Evolutionary conservation across 768 basidiomycete genomes (phyloP).

Genomic region (Phaffia australis): DNA sequence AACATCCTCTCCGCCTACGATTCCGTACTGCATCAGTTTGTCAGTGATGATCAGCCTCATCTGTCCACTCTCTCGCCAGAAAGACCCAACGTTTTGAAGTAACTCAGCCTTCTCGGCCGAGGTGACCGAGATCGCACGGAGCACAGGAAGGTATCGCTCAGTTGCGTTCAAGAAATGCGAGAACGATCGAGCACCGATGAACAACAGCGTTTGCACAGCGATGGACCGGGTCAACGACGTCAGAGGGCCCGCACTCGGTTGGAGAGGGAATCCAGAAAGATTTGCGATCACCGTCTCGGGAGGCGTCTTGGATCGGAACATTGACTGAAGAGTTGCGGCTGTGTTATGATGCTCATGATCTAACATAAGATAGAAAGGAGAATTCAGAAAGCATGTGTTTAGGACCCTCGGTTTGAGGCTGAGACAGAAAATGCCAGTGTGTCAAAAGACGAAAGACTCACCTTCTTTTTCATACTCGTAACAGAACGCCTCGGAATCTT

Average conservation of each 20-base stretch:
- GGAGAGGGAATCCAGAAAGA: conserved; percentile 57
- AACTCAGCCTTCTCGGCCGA: conserved; percentile 46
- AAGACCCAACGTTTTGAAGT: conserved; percentile 56
- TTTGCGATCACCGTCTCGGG: conserved; percentile 68
- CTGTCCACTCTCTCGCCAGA: conserved; percentile 76
- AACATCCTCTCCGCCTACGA: conserved; percentile 86
- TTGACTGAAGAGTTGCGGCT: conserved; percentile 61
- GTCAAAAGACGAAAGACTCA: conserved; percentile 37
- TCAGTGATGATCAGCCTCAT: conserved; percentile 89
- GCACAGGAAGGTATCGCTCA: conserved; percentile 75
- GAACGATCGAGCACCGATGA: conserved; percentile 89
- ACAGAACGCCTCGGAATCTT: conserved; percentile 62
- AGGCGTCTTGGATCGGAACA: conserved; percentile 54
- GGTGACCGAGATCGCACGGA: conserved; percentile 52
- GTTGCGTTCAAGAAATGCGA: conserved; percentile 96
- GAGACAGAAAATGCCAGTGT: neutral
- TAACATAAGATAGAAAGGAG: conserved; percentile 34
- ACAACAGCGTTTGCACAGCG: conserved; percentile 72
- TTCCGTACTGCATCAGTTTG: conserved; percentile 97
- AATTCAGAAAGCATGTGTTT: neutral
- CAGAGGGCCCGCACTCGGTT: conserved; percentile 52
- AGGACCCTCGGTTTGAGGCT: conserved; percentile 5
- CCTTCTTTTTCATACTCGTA: conserved; percentile 76
- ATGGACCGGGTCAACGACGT: conserved; percentile 63
- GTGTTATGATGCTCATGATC: conserved; percentile 70